These are phyloP conservation scores for Aspergillus terreus DNA, from an alignment of 2,329 filamentous ascomycete species.

Conservation along the genomic window DNA sequence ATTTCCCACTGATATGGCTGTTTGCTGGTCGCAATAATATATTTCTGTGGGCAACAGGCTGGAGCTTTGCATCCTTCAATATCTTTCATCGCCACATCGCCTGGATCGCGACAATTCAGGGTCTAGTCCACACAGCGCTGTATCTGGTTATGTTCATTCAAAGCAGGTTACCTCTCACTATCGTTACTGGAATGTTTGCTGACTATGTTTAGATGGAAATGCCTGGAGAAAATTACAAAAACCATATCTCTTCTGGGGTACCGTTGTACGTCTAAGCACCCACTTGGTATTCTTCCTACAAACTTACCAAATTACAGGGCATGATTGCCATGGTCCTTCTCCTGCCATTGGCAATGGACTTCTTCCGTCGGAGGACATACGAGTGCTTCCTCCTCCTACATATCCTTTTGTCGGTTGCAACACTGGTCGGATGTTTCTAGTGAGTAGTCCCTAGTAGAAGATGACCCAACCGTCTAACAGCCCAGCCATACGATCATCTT, in stretches of 20 bases:
- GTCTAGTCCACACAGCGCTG: conserved; percentile 59
- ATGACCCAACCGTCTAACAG: not conserved
- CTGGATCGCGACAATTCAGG: conserved; percentile 58
- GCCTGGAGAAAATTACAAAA: conserved; percentile 24
- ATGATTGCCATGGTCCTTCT: conserved; percentile 40
- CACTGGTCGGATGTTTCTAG: conserved; percentile 48
- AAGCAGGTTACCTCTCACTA: conserved; percentile 13
- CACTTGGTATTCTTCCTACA: not conserved
- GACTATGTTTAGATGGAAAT: conserved; percentile 18
- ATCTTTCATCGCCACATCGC: conserved; percentile 66
- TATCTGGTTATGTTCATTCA: conserved; percentile 47
- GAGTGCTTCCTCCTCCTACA: conserved; percentile 42
- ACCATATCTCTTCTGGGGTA: conserved; percentile 29
- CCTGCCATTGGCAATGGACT: conserved; percentile 44
- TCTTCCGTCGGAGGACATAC: conserved; percentile 43
- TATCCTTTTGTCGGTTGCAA: conserved; percentile 35
- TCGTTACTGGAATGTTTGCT: not conserved
- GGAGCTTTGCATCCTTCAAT: conserved; percentile 65
- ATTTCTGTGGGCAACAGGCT: conserved; percentile 64
- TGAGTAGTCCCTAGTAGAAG: conserved; percentile 20
- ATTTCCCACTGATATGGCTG: conserved; percentile 62
- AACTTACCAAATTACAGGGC: conserved; percentile 16
- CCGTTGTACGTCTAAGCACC: conserved; percentile 17
- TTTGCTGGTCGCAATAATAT: conserved; percentile 66
- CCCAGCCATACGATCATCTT: conserved; percentile 48